A percentile compares a stretch with the other conserved stretches of the same genome.
These are phyloP conservation scores for Neofusicoccum sp. DNA, from an alignment of 2,329 filamentous ascomycete species.

Conservation along the genomic window DNA sequence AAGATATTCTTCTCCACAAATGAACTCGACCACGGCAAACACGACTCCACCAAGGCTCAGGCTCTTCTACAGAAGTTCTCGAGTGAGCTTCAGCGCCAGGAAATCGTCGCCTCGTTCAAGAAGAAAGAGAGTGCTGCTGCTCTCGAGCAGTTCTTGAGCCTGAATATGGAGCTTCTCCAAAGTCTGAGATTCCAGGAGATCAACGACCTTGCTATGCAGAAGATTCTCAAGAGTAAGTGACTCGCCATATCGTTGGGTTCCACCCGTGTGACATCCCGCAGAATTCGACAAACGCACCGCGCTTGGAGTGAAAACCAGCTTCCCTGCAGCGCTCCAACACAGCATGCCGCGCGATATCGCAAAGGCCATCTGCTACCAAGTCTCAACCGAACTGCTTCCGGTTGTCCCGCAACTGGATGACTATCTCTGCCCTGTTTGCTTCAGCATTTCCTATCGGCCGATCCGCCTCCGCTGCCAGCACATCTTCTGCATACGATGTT, in stretches of 20 bases:
- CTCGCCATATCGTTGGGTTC: background rate
- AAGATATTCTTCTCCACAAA: slow-evolving; percentile 80
- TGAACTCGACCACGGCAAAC: slow-evolving; percentile 69
- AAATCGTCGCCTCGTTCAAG: slow-evolving; percentile 61
- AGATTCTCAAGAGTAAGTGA: slow-evolving; percentile 78
- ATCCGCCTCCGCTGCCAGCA: slow-evolving; percentile 76
- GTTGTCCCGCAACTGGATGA: slow-evolving; percentile 82
- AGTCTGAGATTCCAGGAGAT: slow-evolving; percentile 84
- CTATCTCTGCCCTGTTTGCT: slow-evolving; percentile 80
- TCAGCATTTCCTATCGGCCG: slow-evolving; percentile 77
- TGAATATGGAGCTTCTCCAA: slow-evolving; percentile 77
- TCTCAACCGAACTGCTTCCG: slow-evolving; percentile 71
- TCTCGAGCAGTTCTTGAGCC: slow-evolving; percentile 67
- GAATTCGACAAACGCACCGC: slow-evolving; percentile 87
- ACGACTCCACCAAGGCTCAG: slow-evolving; percentile 67
- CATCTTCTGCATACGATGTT: slow-evolving; percentile 81
- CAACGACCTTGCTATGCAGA: slow-evolving; percentile 74
- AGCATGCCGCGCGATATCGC: slow-evolving; percentile 69
- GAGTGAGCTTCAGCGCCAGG: slow-evolving; percentile 62
- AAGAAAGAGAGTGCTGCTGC: slow-evolving; percentile 66
- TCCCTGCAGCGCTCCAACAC: slow-evolving; percentile 62
- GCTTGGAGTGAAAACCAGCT: slow-evolving; percentile 66
- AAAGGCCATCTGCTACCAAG: slow-evolving; percentile 73
- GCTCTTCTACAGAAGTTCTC: slow-evolving; percentile 73
- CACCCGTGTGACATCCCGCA: slow-evolving; percentile 35